Evolutionary conservation across 108 stramenopile species (phyloP), one percentile per base, ranked within the genome.

Genomic region (Phaeodactylum tricornutum): DNA sequence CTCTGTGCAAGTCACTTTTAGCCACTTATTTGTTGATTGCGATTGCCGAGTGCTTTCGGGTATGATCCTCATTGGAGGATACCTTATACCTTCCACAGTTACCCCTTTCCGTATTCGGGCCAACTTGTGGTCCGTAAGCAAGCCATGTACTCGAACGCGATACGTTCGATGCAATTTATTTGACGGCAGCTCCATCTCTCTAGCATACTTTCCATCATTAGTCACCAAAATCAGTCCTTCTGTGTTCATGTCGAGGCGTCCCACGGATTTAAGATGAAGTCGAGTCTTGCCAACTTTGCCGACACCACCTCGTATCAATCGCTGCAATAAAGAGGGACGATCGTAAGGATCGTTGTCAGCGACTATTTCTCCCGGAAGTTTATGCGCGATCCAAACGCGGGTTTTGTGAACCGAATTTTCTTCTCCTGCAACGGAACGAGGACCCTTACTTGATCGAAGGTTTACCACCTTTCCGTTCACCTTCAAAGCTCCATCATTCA

Each of bases 181-280:
- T n/a, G 29, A 41, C 20, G 85, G 85, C 31, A 84, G 52, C 59
- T 88, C 86, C 65, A 88, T 61, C 34, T 73, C 57, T 36, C 81
- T 53, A 7, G 79, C 77, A 39, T 81, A 88, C 5, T 57, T 47
- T 19, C 82, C 82, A 52, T 81, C 71, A 55, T 84, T 84, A 23
- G 87, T 84, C 14, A 89, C 53, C 16, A 89, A 52, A 36, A 84
- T 71, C 9, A 89, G 55, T 19, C 87, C 87, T 62, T 84, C 82
- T 8, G 87, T 82, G 42, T 67, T 69, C 63, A 84, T 81, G 50
- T 89, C 87, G 11, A 89, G 50, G 38, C 82, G 53, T 21, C 87
- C 82, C 37, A 89, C 69, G 21, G 80, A 73, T n/a, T 81, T 89
- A 9, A 84, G 51, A 64, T 82, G 84, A 11, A 41, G 21, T 47